Base-by-base conservation (phyloP, 73 alveolate genomes). In the Uronychia setigera region DNA sequence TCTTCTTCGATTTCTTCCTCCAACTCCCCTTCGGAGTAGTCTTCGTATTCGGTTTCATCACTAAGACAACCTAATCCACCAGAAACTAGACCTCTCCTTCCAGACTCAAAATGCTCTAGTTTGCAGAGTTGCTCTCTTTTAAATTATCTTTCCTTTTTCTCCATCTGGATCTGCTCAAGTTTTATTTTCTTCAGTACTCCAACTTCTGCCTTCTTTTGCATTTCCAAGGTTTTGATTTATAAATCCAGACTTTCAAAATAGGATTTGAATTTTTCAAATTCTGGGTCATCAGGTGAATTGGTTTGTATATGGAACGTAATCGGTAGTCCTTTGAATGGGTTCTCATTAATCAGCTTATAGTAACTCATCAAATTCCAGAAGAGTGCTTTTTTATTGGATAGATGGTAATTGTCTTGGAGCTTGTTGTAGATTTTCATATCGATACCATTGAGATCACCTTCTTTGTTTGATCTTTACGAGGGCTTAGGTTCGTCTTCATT, bases 281-380 rank as follows among this genome's bases (percentile, higher is more conserved):
- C 81, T 28, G 58, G n/a, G 58, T 76, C 81, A 1, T 11, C n/a
- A 11, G 5, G 67, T 28, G 59, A 26, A 5, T 29, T 58, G 5
- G 28, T 26, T 30, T 76, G 19, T 9, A 76, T 76, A 32, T 80
- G 87, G 79, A 81, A 81, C n/a, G 88, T 81, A 28, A 81, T 35
- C 31, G 88, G 88, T 0, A 81, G 81, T 1, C 80, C 78, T 28
- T 30, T 35, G 60, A 59, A 81, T 13, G 88, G 88, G 59, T 81
- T 35, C 75, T 81, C 30, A 26, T 26, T 32, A 19, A 59, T 60
- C 31, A 31, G 33, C 46, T 81, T 81, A 75, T 81, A 81, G 76
- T 81, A 81, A 1, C 35, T 75, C 19, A 31, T 1, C 76, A 81
- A 30, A 32, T 81, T 81, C 88, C 88, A 81, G 27, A 81, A 81